Evolutionary conservation across 1,139 yeast genomes (phyloP).

Genomic region (Meyerozyma smithsonii): DNA sequence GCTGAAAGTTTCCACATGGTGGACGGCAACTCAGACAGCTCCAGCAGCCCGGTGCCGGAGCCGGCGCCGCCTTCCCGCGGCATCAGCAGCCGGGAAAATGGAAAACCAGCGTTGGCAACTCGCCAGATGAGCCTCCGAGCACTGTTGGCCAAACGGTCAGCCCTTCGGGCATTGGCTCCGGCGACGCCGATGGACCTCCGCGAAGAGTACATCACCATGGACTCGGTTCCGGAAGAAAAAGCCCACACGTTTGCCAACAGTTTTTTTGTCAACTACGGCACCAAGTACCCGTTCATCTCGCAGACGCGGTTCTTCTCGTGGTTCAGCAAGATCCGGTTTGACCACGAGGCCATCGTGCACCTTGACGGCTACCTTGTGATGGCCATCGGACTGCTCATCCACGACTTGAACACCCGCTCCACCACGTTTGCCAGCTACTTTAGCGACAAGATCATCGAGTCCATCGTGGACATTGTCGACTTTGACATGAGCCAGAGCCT

Average conservation of each 20-base stretch:
- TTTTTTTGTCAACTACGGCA: slow-evolving; percentile 35
- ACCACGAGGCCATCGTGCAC: slow-evolving; percentile 32
- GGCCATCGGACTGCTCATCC: slow-evolving; percentile 37
- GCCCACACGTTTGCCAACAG: slow-evolving; percentile 29
- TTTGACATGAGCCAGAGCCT: slow-evolving; percentile 17
- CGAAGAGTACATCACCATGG: slow-evolving; percentile 37
- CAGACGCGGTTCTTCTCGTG: slow-evolving; percentile 17
- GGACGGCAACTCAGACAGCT: neutral
- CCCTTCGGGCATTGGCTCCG: neutral
- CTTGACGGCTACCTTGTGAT: slow-evolving; percentile 35
- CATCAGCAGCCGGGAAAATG: too few species aligned
- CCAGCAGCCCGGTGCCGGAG: neutral
- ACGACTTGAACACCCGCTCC: slow-evolving; percentile 25
- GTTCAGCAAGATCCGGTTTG: slow-evolving; percentile 25
- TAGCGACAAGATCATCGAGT: slow-evolving; percentile 27
- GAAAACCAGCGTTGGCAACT: neutral
- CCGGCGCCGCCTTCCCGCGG: neutral
- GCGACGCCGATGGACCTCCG: slow-evolving; percentile 12
- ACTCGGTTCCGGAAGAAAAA: slow-evolving; percentile 22
- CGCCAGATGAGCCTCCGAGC: neutral
- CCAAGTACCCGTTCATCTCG: slow-evolving; percentile 34
- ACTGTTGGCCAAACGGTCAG: neutral
- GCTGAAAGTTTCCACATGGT: neutral
- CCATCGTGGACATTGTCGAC: slow-evolving; percentile 32
- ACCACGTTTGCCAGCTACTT: slow-evolving; percentile 24